These are phyloP conservation scores for Penicillium concentricum DNA, from an alignment of 2,329 filamentous ascomycete species.

Conservation along the genomic window DNA sequence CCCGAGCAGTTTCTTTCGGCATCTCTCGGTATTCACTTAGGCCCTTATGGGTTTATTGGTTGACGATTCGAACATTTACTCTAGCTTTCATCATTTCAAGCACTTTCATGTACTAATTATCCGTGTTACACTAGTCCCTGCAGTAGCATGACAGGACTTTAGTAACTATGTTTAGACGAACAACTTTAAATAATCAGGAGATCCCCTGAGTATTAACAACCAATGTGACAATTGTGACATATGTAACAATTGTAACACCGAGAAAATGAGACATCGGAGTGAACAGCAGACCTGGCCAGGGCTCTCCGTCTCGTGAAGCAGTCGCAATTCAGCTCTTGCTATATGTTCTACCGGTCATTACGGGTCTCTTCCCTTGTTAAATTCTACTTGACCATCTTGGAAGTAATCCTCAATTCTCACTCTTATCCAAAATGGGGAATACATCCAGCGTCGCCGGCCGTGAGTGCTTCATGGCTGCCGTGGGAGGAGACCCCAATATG, in stretches of 20 bases:
- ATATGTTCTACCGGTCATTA: background rate
- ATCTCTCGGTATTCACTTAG: background rate
- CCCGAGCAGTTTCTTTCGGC: constrained; percentile 11
- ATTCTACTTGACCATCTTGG: background rate
- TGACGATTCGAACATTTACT: background rate
- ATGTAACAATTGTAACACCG: background rate
- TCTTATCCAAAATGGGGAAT: constrained; percentile 16
- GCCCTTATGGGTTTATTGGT: background rate
- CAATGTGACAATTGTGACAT: background rate
- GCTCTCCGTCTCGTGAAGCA: background rate
- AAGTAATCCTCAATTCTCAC: background rate
- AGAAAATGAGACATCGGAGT: background rate
- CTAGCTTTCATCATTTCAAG: background rate
- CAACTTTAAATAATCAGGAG: background rate
- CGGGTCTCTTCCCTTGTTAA: background rate
- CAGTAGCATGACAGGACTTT: background rate
- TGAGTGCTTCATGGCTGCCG: constrained; percentile 23
- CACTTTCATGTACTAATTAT: background rate
- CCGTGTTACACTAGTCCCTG: background rate
- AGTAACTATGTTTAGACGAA: background rate
- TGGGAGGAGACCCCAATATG: constrained; percentile 15
- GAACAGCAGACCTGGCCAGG: background rate
- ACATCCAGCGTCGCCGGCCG: constrained; percentile 16
- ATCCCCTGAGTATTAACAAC: background rate
- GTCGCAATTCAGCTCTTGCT: background rate